Percentiles rank a stretch among this genome's conserved stretches.
Conservation (phyloP, 2,329 filamentous ascomycete genomes). For the Verruconis gallopava region DNA sequence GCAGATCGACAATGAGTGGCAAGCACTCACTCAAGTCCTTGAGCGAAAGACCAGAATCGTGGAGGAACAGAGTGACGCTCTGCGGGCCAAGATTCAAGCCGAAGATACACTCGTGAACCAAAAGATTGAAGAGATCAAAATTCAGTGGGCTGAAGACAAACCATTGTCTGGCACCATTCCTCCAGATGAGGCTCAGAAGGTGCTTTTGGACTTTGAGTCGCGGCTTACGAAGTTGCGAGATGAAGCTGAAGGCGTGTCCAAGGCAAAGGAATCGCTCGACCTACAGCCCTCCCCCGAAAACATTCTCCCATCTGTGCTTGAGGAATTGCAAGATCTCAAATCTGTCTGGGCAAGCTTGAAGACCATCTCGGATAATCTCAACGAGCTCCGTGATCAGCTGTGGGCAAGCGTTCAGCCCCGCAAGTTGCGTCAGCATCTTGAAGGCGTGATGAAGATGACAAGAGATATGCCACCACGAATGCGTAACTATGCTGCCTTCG, state of each 20-base stretch:
- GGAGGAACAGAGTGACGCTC: constrained; percentile 86
- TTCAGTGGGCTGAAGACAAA: constrained; percentile 91
- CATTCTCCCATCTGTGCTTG: constrained; percentile 70
- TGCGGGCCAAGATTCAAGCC: constrained; percentile 86
- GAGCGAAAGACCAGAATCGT: constrained; percentile 90
- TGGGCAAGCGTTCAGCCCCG: constrained; percentile 95
- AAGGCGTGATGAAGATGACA: constrained; percentile 90
- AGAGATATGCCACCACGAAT: constrained; percentile 99
- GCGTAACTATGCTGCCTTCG: constrained; percentile 99
- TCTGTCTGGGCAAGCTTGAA: constrained; percentile 94
- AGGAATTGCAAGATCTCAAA: constrained; percentile 97
- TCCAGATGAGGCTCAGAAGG: constrained; percentile 74
- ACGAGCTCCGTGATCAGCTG: constrained; percentile 79
- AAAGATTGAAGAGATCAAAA: constrained; percentile 73
- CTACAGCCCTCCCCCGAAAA: constrained; percentile 69
- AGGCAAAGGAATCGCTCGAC: constrained; percentile 92
- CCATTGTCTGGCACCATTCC: constrained; percentile 90
- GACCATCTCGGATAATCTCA: constrained; percentile 91
- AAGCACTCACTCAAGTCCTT: constrained; percentile 80
- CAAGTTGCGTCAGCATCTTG: constrained; percentile 79
- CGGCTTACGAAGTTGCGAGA: constrained; percentile 75
- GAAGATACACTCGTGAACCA: constrained; percentile 86
- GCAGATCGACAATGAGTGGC: constrained; percentile 94
- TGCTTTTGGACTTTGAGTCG: constrained; percentile 67
- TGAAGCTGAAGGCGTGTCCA: constrained; percentile 86